Evolutionary conservation across 768 basidiomycete species (phyloP).

Genomic region (Tulasnella sp.): DNA sequence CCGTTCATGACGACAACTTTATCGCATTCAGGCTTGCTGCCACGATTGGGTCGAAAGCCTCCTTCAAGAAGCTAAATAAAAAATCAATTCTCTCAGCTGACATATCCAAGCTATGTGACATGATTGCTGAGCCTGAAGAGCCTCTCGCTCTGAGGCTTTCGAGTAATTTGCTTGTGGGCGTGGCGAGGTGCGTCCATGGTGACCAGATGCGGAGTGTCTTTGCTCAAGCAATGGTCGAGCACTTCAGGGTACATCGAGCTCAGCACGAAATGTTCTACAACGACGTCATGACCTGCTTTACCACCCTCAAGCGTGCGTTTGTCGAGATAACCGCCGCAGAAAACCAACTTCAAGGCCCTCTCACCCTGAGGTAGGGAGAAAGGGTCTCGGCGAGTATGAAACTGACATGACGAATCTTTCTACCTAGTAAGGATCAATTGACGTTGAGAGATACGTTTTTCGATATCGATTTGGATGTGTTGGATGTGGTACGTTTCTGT

Average conservation of each 20-base stretch:
- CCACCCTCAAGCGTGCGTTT: conserved; percentile 72
- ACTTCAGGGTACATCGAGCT: conserved; percentile 23
- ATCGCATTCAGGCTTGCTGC: conserved; percentile 69
- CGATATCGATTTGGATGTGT: conserved; percentile 32
- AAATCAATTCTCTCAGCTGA: conserved; percentile 81
- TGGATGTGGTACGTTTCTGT: conserved; percentile 24
- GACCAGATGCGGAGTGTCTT: neutral
- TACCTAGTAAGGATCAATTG: conserved; percentile 35
- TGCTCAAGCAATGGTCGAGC: neutral
- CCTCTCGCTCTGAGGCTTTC: conserved; percentile 83
- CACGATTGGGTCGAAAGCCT: conserved; percentile 82
- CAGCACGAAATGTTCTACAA: conserved; percentile 79
- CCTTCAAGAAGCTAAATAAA: conserved; percentile 76
- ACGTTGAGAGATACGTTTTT: conserved; percentile 32
- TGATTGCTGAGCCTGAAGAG: conserved; percentile 78
- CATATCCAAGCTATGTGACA: conserved; percentile 71
- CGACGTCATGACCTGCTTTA: conserved; percentile 75
- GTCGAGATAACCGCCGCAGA: conserved; percentile 52
- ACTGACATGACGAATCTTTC: neutral
- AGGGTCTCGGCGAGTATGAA: conserved; percentile 34
- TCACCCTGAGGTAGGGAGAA: conserved; percentile 58
- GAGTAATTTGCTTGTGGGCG: conserved; percentile 85
- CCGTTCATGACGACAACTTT: conserved; percentile 5
- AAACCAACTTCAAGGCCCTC: conserved; percentile 42
- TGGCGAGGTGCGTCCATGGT: conserved; percentile 59